phyloP scores from a whole-genome alignment of 768 basidiomycete genomes.

The Lactifluus piperatus region DNA sequence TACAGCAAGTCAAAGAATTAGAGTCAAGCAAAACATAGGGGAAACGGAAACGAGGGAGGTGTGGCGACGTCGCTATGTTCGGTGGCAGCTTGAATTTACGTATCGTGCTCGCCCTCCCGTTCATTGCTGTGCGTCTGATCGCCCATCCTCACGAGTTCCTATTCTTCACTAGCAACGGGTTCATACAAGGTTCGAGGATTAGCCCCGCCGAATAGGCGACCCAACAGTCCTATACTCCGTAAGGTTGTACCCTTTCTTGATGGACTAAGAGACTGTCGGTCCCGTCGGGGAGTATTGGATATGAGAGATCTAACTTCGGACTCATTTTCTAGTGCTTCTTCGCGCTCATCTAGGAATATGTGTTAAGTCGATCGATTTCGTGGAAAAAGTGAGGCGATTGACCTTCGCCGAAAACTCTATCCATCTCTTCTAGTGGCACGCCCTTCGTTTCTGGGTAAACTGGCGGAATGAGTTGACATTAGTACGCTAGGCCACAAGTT shows the following conservation, averaged over 20 bases:
- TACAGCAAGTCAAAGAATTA: too few relatives aligned
- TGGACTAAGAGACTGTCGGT: slow-evolving; percentile 30
- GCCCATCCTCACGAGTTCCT: slow-evolving; percentile 50
- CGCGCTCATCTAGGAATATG: slow-evolving; percentile 32
- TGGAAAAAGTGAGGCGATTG: slow-evolving; percentile 2
- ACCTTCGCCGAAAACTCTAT: slow-evolving; percentile 86
- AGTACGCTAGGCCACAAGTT: not conserved
- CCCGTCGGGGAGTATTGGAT: slow-evolving; percentile 30
- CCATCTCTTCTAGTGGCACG: slow-evolving; percentile 85
- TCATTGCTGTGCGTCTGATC: slow-evolving; percentile 25
- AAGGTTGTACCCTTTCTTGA: slow-evolving; percentile 22
- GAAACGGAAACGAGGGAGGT: too few relatives aligned
- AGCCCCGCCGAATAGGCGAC: slow-evolving; percentile 38
- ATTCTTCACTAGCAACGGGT: slow-evolving; percentile 44
- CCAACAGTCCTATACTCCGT: slow-evolving; percentile 38
- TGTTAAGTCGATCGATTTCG: not conserved
- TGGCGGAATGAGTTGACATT: slow-evolving; percentile 23
- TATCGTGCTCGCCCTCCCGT: slow-evolving; percentile 22
- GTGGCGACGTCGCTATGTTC: too few relatives aligned
- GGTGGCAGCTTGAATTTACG: not conserved
- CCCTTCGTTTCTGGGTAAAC: slow-evolving; percentile 86
- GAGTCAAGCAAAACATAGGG: too few relatives aligned
- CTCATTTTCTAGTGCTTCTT: slow-evolving; percentile 59
- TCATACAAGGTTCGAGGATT: slow-evolving; percentile 35
- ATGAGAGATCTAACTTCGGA: slow-evolving; percentile 53